These are phyloP conservation scores for Furcasterigmium furcatum DNA, from an alignment of 2,329 filamentous ascomycete species.

Conservation along the genomic window DNA sequence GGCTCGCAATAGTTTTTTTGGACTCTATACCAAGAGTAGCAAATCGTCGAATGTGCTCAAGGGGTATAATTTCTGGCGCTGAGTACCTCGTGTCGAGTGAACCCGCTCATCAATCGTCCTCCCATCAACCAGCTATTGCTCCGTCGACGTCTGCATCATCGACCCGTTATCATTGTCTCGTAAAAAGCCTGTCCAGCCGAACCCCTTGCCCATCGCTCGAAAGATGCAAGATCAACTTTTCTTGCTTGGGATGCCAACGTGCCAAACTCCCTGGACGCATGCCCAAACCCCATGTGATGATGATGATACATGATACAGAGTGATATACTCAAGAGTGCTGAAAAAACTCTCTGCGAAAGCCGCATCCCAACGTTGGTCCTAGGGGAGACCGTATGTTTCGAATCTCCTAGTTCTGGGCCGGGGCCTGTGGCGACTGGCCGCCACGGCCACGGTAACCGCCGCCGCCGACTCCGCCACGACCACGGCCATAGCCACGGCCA, in stretches of 20 bases:
- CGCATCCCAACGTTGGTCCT: neutral
- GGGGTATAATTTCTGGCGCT: too few species aligned
- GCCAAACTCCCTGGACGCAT: too few species aligned
- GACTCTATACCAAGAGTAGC: too few species aligned
- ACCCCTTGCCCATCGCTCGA: neutral
- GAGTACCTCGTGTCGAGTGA: too few species aligned
- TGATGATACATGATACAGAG: neutral
- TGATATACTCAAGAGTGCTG: neutral
- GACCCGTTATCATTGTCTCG: too few species aligned
- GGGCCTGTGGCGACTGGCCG: slow-evolving; percentile 4
- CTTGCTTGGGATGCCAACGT: neutral
- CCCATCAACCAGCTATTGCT: too few species aligned
- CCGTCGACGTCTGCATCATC: too few species aligned
- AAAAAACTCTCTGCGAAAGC: neutral
- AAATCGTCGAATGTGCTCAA: too few species aligned
- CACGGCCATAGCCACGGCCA: slow-evolving; percentile 48
- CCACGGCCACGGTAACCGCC: slow-evolving; percentile 29
- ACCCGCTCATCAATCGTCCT: too few species aligned
- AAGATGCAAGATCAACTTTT: neutral
- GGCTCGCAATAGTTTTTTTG: too few species aligned
- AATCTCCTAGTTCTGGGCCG: slow-evolving; percentile 7
- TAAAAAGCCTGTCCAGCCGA: neutral
- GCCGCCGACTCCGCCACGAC: slow-evolving; percentile 34
- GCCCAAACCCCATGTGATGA: neutral
- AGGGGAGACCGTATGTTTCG: too few species aligned